Base-by-base conservation (phyloP, 1,139 yeast species). In the Kodamaea ohmeri region DNA sequence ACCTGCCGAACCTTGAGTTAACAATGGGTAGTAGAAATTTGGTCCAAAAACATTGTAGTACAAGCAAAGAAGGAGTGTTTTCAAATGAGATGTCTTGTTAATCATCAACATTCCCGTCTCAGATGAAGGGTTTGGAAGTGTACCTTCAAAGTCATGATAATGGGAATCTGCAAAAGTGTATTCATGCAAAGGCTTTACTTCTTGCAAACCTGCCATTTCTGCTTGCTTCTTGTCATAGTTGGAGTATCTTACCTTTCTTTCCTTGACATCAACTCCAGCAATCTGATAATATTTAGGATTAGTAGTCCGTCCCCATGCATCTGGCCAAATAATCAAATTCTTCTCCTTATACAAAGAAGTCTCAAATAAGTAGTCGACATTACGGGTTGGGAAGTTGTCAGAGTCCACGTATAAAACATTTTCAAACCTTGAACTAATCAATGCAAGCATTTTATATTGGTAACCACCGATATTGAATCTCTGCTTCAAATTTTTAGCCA, bases 1-100 rank as follows among this genome's bases (percentile, higher is more conserved):
- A 18, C 86, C 87, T 1, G 85, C 84, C 11, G 81, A 70, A 5
- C 86, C 85, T 56, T 79, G 86, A 0, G 84, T 73, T 47, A 80
- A 58, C 39, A 80, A 55, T 3, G 84, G 80, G 50, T 80, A 80
- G 53, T 78, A 80, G 47, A 63, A 67, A 27, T 73, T 53, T 7
- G 83, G 83, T 0, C 87, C 87, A 56, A 65, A 76, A 3, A 78
- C 63, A 53, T 80, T 80, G 50, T 80, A 78, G 56, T 79, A 80
- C 22, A 80, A 57, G 3, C 80, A 65, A 22, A 80, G 56, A 22
- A 78, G 55, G 37, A 80, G 55, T 0, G 83, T 74, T 32, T 67
- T 67, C 30, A 66, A 58, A 42, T 79, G 85, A 21, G 57, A 55
- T 2, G 71, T 63, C 47, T 79, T 80, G 53, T 79, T 72, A 14